Evolutionary conservation across 169 alveolate genomes (phyloP).

Genomic region (Perkinsus chesapeaki): DNA sequence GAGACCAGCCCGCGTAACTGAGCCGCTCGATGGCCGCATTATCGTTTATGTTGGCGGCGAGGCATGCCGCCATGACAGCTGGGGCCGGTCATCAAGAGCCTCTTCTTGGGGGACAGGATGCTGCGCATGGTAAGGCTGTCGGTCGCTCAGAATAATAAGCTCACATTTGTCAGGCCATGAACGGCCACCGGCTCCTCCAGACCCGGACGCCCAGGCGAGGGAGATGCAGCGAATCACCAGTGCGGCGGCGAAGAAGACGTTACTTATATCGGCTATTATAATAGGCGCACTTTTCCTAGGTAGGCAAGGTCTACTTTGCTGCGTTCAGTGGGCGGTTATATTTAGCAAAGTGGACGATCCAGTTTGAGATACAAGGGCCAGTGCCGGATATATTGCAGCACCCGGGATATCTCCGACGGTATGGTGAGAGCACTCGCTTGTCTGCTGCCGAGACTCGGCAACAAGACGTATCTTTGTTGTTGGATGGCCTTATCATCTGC

Average conservation of each 20-base stretch:
- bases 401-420: background rate
- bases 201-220: background rate
- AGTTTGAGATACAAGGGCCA: background rate
- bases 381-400: background rate
- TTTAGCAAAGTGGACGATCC: background rate
- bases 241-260: background rate
- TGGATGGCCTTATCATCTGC: background rate
- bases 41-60: background rate
- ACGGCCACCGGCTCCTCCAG: background rate
- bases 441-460: background rate
- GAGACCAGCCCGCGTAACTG: background rate
- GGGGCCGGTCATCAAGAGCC: background rate
- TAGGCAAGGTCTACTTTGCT: background rate
- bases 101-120: background rate
- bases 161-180: background rate
- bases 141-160: background rate
- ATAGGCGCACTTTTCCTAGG: background rate
- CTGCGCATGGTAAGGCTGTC: background rate
- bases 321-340: background rate
- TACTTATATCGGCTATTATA: background rate
- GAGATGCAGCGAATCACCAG: background rate
- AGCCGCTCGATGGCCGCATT: background rate
- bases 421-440: background rate
- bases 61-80: background rate
- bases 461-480: background rate